Percentiles rank a stretch among this genome's conserved stretches.
Conservation (phyloP, 345 rosid genomes). For the Rhizophora mangle region DNA sequence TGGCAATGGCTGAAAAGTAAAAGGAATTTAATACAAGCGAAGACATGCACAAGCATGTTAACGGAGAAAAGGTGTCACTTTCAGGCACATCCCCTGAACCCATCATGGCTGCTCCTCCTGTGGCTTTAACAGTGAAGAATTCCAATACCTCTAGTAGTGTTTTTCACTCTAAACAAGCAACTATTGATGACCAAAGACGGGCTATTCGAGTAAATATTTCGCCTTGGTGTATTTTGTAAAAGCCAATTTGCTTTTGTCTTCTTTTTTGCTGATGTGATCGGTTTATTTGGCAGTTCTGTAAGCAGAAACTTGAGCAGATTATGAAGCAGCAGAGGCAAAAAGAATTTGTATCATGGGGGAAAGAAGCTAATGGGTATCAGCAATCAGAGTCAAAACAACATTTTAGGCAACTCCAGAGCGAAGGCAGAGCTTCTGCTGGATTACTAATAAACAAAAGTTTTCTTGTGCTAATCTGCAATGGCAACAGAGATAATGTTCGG, state of each 20-base stretch:
- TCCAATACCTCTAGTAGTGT: slow-evolving; percentile 1
- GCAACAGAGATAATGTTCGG: slow-evolving; percentile 41
- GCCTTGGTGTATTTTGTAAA: neutral
- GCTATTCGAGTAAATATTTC: slow-evolving; percentile 43
- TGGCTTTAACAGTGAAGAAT: slow-evolving; percentile 6
- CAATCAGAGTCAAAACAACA: slow-evolving; percentile 19
- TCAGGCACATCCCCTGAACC: neutral
- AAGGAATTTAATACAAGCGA: slow-evolving; percentile 33
- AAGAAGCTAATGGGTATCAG: neutral
- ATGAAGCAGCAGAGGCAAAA: slow-evolving; percentile 26
- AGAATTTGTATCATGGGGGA: slow-evolving; percentile 4
- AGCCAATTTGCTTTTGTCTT: neutral
- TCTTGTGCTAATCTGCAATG: slow-evolving; percentile 24
- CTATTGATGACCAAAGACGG: slow-evolving; percentile 55
- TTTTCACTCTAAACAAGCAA: slow-evolving; percentile 52
- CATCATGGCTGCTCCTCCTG: neutral
- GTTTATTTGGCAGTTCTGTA: slow-evolving; percentile 16
- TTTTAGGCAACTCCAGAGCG: slow-evolving; percentile 12
- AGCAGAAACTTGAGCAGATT: slow-evolving; percentile 41
- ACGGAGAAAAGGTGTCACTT: slow-evolving; percentile 3
- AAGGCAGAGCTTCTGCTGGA: slow-evolving; percentile 21
- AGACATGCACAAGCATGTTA: slow-evolving; percentile 10
- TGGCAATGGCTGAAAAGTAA: slow-evolving; percentile 18
- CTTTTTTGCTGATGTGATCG: neutral
- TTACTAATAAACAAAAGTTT: slow-evolving; percentile 10